A percentile compares a stretch with the other conserved stretches of the same genome.
These are phyloP conservation scores for Fusarium torulosum DNA, from an alignment of 2,329 filamentous ascomycete species.

Conservation along the genomic window DNA sequence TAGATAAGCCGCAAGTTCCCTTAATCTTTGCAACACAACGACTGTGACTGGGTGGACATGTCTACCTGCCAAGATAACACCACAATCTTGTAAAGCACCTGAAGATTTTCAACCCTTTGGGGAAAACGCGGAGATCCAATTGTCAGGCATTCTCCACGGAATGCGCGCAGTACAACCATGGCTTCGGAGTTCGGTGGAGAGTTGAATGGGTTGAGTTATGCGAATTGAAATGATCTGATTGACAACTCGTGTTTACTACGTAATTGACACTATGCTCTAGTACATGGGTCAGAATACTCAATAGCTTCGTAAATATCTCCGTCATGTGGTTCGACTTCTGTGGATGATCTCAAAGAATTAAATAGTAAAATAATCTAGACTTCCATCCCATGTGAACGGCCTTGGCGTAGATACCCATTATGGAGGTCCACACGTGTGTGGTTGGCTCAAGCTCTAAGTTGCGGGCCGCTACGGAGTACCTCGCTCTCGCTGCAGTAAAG, in stretches of 20 bases:
- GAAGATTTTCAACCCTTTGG: no score
- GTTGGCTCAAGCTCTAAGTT: constrained; percentile 1
- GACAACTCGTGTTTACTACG: constrained; percentile 5
- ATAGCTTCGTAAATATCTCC: neutral
- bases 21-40: constrained; percentile 14
- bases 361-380: no score
- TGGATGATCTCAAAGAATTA: neutral
- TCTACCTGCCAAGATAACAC: constrained; percentile 33
- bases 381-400: no score
- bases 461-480: neutral
- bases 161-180: neutral
- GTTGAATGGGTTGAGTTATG: neutral
- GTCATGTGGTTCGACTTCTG: neutral
- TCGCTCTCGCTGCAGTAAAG: constrained; percentile 6
- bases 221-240: constrained; percentile 30
- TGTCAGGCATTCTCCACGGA: constrained; percentile 20
- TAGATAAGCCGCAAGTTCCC: constrained; percentile 36
- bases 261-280: neutral
- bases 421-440: constrained; percentile 28
- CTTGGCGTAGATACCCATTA: constrained; percentile 4
- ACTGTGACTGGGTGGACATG: constrained; percentile 21
- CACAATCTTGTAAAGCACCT: neutral
- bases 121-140: constrained; percentile 11
- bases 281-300: neutral
- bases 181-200: constrained; percentile 1